Evolutionary conservation across 2,329 filamentous ascomycete species (phyloP).

Genomic region (Apiospora rasikravindrae): DNA sequence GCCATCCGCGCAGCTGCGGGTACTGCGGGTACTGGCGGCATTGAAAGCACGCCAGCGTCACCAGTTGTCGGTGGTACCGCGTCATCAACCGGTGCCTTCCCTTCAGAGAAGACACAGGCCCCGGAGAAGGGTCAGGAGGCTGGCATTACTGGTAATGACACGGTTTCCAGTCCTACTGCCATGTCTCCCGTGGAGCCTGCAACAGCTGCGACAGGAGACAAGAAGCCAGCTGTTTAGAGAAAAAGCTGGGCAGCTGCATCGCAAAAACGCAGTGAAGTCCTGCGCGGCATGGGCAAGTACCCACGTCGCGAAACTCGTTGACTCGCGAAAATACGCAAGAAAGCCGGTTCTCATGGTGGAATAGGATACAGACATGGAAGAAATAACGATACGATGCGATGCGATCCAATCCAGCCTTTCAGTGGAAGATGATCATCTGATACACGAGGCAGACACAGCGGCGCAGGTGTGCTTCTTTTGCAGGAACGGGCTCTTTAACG

Average conservation of each 20-base stretch:
- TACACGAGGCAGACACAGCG: neutral
- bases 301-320: neutral
- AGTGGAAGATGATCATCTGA: neutral
- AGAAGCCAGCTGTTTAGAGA: conserved; percentile 18
- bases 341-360: neutral
- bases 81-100: conserved; percentile 33
- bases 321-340: neutral
- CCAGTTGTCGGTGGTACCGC: conserved; percentile 34
- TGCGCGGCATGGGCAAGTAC: neutral
- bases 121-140: conserved; percentile 50
- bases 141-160: conserved; percentile 47
- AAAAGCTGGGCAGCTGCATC: neutral
- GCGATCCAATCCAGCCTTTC: neutral
- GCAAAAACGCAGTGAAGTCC: neutral
- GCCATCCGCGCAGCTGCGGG: conserved; percentile 69
- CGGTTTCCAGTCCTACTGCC: conserved; percentile 38
- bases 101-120: conserved; percentile 31
- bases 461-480: conserved; percentile 5
- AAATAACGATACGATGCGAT: neutral
- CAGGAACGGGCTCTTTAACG: neutral
- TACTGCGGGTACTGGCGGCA: conserved; percentile 46
- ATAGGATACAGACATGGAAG: neutral
- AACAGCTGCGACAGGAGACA: conserved; percentile 5
- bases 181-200: conserved; percentile 34
- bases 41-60: conserved; percentile 41